These are phyloP conservation scores for Fusarium nematophilum DNA, from an alignment of 2,329 filamentous ascomycete species.

Conservation along the genomic window DNA sequence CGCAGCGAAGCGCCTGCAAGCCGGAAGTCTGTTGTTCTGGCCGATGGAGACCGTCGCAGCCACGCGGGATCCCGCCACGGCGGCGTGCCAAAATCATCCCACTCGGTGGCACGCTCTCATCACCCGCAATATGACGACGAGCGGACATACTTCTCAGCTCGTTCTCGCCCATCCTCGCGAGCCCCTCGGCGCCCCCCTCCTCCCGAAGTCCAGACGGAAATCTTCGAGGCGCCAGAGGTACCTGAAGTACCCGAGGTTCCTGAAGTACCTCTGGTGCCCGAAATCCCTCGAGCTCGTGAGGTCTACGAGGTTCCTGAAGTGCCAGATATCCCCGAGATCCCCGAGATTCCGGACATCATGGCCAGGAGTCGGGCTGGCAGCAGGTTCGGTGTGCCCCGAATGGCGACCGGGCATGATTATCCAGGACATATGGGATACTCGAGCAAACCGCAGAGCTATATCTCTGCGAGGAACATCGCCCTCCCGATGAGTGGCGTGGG, in stretches of 20 bases:
- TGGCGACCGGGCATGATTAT: slow-evolving; percentile 31
- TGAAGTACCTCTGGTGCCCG: not conserved
- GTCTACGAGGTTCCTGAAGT: slow-evolving; percentile 28
- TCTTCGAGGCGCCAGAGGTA: slow-evolving; percentile 41
- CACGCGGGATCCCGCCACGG: slow-evolving; percentile 52
- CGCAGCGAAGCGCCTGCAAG: slow-evolving; percentile 52
- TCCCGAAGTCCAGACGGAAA: slow-evolving; percentile 42
- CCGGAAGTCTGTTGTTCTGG: slow-evolving; percentile 25
- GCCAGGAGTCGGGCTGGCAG: slow-evolving; percentile 47
- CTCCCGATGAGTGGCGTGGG: slow-evolving; percentile 56
- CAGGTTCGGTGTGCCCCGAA: slow-evolving; percentile 40
- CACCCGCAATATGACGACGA: slow-evolving; percentile 48
- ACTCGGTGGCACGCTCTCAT: slow-evolving; percentile 39
- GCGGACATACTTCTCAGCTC: slow-evolving; percentile 57
- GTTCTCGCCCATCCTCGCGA: slow-evolving; percentile 44
- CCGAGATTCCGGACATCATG: slow-evolving; percentile 35
- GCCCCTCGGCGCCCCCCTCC: slow-evolving; percentile 39
- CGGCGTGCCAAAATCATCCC: slow-evolving; percentile 43
- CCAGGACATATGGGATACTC: slow-evolving; percentile 30
- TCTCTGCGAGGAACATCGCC: slow-evolving; percentile 51
- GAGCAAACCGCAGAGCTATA: slow-evolving; percentile 40
- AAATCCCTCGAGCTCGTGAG: slow-evolving; percentile 4
- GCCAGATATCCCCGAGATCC: slow-evolving; percentile 29
- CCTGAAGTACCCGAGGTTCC: slow-evolving; percentile 28
- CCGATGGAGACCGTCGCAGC: slow-evolving; percentile 52